Evolutionary conservation across 1,284 basidiomycete genomes (phyloP).

Genomic region (Irpex sp.): DNA sequence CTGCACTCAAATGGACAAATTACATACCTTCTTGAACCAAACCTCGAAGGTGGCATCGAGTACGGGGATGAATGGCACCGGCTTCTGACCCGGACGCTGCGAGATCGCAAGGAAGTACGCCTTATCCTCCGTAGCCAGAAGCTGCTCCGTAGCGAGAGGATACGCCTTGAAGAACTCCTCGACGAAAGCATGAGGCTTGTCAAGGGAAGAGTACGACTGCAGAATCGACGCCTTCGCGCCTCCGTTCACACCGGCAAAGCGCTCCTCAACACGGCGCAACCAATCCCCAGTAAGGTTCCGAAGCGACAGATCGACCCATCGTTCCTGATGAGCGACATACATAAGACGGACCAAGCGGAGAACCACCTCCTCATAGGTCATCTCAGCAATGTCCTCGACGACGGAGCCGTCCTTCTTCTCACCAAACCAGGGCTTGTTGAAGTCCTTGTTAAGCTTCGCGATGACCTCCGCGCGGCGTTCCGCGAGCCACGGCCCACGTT

Average conservation of each 20-base stretch:
- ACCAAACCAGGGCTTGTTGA: slow-evolving; percentile 96
- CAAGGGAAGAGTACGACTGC: slow-evolving; percentile 86
- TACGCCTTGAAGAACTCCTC: slow-evolving; percentile 86
- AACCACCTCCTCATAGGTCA: slow-evolving; percentile 98
- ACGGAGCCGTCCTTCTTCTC: slow-evolving; percentile 89
- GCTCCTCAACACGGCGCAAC: slow-evolving; percentile 94
- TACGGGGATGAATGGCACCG: slow-evolving; percentile 97
- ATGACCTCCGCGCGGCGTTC: slow-evolving; percentile 91
- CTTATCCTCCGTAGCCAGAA: slow-evolving; percentile 93
- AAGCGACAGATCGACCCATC: slow-evolving; percentile 94
- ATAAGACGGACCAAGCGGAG: slow-evolving; percentile 90
- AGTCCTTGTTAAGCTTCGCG: slow-evolving; percentile 90
- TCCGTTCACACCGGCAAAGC: slow-evolving; percentile 91
- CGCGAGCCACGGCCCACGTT: slow-evolving; percentile 84
- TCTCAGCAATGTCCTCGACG: slow-evolving; percentile 86
- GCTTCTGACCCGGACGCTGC: slow-evolving; percentile 96
- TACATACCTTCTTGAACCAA: slow-evolving; percentile 93
- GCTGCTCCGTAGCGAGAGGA: slow-evolving; percentile 77
- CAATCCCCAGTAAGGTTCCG: slow-evolving; percentile 96
- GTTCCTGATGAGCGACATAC: slow-evolving; percentile 87
- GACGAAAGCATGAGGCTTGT: slow-evolving; percentile 80
- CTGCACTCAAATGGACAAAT: slow-evolving; percentile 4
- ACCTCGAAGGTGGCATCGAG: slow-evolving; percentile 92
- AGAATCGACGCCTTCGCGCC: slow-evolving; percentile 79
- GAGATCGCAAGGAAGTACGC: slow-evolving; percentile 94